Evolutionary conservation across 2,329 filamentous ascomycete genomes (phyloP).

Genomic region (Fusarium sp.): DNA sequence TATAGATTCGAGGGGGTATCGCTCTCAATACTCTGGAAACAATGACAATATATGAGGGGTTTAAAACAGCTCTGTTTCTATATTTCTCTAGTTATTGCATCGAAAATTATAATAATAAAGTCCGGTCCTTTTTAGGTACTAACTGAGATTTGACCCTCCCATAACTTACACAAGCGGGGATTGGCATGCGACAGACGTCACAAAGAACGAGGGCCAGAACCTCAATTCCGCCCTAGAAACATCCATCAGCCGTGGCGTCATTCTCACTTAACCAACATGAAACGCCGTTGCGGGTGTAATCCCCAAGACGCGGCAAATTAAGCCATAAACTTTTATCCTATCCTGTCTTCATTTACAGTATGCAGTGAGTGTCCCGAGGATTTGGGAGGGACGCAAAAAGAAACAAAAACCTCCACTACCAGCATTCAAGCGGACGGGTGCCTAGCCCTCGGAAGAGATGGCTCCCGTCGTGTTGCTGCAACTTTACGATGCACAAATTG

Average conservation of each 20-base stretch:
- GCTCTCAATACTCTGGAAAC: too few species aligned
- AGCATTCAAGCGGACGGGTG: constrained; percentile 40
- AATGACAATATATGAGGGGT: background rate
- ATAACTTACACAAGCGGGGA: constrained; percentile 14
- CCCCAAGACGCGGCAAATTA: background rate
- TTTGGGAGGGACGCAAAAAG: constrained; percentile 13
- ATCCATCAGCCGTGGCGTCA: constrained; percentile 14
- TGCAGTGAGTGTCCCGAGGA: background rate
- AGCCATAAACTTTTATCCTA: background rate
- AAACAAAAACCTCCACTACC: constrained; percentile 19
- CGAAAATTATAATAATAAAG: too few species aligned
- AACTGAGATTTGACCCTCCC: background rate
- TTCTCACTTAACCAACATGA: background rate
- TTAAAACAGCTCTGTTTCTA: background rate
- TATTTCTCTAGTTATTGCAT: too few species aligned
- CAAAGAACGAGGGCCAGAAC: constrained; percentile 18
- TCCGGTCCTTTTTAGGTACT: background rate
- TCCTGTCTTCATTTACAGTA: background rate
- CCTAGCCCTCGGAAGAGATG: constrained; percentile 18
- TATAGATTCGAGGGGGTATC: background rate
- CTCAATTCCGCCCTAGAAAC: background rate
- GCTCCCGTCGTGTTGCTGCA: constrained; percentile 14
- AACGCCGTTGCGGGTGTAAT: background rate
- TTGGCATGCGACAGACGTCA: constrained; percentile 28
- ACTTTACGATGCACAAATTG: constrained; percentile 16